phyloP scores from a whole-genome alignment of 2,329 filamentous ascomycete species.

The Alternaria longipes region DNA sequence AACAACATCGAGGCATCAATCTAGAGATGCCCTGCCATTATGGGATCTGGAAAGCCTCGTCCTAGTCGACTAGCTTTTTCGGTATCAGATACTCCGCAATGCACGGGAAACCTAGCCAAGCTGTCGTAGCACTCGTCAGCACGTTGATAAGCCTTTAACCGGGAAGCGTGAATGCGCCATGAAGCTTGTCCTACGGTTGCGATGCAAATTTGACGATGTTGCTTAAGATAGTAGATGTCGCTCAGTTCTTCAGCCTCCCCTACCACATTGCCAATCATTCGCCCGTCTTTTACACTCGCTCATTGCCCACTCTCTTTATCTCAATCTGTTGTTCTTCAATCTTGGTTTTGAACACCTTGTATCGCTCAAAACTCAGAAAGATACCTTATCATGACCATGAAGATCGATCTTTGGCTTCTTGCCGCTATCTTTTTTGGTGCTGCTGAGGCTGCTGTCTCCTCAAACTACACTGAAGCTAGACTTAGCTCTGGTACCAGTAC shows the following conservation, averaged over 20 bases:
- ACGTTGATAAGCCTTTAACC: neutral
- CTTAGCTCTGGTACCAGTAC: neutral
- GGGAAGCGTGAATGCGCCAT: neutral
- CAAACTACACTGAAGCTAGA: neutral
- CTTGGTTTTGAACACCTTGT: neutral
- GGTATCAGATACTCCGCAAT: neutral
- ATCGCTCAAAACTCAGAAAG: neutral
- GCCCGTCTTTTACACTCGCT: neutral
- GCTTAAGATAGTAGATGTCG: neutral
- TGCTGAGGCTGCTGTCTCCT: neutral
- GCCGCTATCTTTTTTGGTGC: neutral
- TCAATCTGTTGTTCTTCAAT: neutral
- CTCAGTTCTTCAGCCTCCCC: neutral
- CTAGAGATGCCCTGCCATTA: neutral
- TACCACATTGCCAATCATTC: neutral
- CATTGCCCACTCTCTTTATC: neutral
- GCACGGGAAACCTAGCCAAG: neutral
- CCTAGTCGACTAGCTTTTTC: neutral
- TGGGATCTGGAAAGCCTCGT: neutral
- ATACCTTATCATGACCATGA: neutral
- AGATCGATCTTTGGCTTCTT: neutral
- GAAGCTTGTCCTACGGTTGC: neutral
- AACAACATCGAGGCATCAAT: neutral
- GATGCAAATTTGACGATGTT: neutral
- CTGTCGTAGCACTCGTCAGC: neutral